Evolutionary conservation across 2,329 filamentous ascomycete genomes (phyloP), one percentile per base, ranked within the genome.

Genomic region (Beauveria scarabaeidicola): DNA sequence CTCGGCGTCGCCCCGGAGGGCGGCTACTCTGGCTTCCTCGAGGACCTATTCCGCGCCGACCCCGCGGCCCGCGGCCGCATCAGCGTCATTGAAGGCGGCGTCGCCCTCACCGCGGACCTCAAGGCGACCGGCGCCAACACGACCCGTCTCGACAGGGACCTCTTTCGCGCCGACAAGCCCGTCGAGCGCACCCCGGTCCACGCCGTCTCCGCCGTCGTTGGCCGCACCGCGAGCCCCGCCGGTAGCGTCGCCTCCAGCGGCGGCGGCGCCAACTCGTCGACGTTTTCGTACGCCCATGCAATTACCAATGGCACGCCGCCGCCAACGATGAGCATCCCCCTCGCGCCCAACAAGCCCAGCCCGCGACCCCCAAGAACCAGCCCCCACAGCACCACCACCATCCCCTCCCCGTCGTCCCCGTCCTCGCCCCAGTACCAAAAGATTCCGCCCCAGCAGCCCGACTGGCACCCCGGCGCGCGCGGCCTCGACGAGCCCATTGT

Each of bases 1-100:
- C 73, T 87, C 40, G 85, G 84, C 50, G 77, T 86, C 54, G 85
- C 82, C 2, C 83, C 86, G 64, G 83, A 87, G 66, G 75, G 81
- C 27, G 78, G 78, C 8, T 87, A 86, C 65, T 81, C 81, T 5
- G 77, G 82, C 9, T 82, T 86, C 63, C 69, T 87, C 21, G 78
- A 83, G 64, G 78, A 83, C 61, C 70, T 85, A 3, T 70, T 80
- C 25, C 72, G 74, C 48, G 77, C 82, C 41, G 77, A 82, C 41
- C 71, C 77, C 11, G 64, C 67, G 8, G 72, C 69, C 23, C 74
- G 73, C 23, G 65, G 72, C 36, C 78, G 78, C 56, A 71, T 86
- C 60, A 78, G 75, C 50, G 73, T 86, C 23, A 70, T 86, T 23
- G 82, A 85, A 65, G 82, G 82, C 3, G 68, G 70, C 7, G 77